A percentile compares a stretch with the other conserved stretches of the same genome.
Conservation (phyloP, 2,329 filamentous ascomycete species). For the Fusarium coicis region DNA sequence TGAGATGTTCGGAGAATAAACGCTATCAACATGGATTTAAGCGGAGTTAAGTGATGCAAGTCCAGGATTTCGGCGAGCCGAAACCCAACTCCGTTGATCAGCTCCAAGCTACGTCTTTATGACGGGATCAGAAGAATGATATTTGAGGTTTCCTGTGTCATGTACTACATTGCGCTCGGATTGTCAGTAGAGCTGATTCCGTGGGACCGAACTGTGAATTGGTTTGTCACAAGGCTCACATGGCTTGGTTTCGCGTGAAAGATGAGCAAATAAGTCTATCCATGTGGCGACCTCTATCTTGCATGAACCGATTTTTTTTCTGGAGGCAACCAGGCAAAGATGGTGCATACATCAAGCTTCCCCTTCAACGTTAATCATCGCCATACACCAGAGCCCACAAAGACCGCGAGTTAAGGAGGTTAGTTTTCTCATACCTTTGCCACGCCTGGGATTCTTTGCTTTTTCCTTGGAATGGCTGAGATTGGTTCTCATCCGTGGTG, state of each 20-base stretch:
- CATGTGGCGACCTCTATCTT: rapidly evolving
- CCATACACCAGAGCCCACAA: too few species aligned
- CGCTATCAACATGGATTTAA: background rate
- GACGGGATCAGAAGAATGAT: background rate
- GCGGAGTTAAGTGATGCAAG: background rate
- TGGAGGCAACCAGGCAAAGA: too few species aligned
- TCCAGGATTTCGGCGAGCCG: background rate
- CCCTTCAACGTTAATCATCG: too few species aligned
- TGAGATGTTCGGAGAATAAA: background rate
- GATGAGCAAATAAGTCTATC: background rate
- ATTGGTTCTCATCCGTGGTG: background rate
- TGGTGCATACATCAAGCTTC: too few species aligned
- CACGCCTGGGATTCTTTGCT: too few species aligned
- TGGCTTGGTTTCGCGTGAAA: background rate
- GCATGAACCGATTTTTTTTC: background rate
- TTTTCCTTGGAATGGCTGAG: background rate
- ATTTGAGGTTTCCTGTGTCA: background rate
- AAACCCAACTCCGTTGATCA: background rate
- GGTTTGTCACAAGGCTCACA: background rate
- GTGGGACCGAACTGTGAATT: too few species aligned
- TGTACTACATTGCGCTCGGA: background rate
- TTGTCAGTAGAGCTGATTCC: background rate
- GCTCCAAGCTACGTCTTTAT: background rate
- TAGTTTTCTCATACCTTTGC: too few species aligned
- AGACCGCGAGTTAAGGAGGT: too few species aligned